phyloP scores from a whole-genome alignment of 2,329 filamentous ascomycete genomes.

The Apiospora aurea region DNA sequence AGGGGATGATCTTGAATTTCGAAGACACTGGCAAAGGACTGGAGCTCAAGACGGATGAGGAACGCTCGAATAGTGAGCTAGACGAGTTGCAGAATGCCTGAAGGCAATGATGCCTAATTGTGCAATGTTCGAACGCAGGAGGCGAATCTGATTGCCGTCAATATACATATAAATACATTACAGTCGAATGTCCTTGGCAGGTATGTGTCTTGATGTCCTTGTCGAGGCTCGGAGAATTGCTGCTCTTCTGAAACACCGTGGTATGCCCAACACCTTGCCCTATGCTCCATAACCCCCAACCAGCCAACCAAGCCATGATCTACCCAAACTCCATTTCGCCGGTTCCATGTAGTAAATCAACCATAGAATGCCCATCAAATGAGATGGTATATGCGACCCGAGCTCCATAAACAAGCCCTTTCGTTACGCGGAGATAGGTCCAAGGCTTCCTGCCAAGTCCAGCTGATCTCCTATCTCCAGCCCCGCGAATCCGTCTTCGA shows the following conservation, averaged over 20 bases:
- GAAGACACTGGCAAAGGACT: slow-evolving; percentile 32
- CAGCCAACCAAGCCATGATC: not conserved
- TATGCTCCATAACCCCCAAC: not conserved
- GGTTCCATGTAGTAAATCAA: not conserved
- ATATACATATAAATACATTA: too few relatives aligned
- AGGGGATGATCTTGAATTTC: slow-evolving; percentile 30
- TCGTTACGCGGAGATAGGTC: not conserved
- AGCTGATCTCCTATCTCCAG: slow-evolving; percentile 50
- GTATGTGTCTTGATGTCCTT: not conserved
- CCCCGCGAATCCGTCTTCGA: slow-evolving; percentile 86
- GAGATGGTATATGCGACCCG: not conserved
- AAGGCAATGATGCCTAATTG: too few relatives aligned
- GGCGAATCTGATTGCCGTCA: too few relatives aligned
- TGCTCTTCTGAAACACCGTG: not conserved
- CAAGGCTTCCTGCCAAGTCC: not conserved
- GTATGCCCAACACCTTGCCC: not conserved
- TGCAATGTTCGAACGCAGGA: too few relatives aligned
- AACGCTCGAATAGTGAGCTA: too few relatives aligned
- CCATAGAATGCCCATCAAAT: not conserved
- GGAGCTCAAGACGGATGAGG: slow-evolving; percentile 27
- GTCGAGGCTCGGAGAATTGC: not conserved
- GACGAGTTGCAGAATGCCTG: too few relatives aligned
- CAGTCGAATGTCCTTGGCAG: too few relatives aligned
- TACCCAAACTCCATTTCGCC: slow-evolving; percentile 8
- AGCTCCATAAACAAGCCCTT: not conserved